Evolutionary conservation across 352 stramenopile species (phyloP), one percentile per base, ranked within the genome.

Genomic region (Phytophthora constricta): DNA sequence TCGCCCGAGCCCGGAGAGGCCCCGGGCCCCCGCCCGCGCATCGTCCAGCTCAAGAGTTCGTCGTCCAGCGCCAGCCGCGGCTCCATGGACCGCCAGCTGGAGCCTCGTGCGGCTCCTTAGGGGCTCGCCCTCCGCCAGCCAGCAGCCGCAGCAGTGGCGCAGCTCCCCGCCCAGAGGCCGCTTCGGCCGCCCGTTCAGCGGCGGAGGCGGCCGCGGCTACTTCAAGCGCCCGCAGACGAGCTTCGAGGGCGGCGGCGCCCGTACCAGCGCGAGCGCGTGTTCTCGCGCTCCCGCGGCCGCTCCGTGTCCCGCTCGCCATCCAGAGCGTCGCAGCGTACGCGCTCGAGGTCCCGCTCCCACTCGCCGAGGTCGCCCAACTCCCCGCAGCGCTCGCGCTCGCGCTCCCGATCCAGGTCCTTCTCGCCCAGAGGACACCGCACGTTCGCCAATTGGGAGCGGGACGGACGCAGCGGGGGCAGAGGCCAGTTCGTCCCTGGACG

Each of bases 381-480:
- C 1, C 63, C 67, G 26, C 57, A 25, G 17, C 74, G 82, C n/a
- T 91, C 64, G 11, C 66, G 74, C 10, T 88, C 81, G 1, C 76
- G 84, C 2, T 91, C 82, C 1, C 72, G 77, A 14, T 90, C 82
- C 1, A 76, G 85, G 8, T 93, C 85, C 5, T 82, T 87, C 46
- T 91, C 82, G 2, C 84, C 84, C 28, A 70, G 73, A 43, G 72
- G 80, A 1, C 79, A 85, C 34, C 84, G 80, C 14, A 81, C 80
- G 19, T 84, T 84, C 28, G 59, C 59, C 51, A 77, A 76, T 16
- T 74, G 77, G 53, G 72, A 79, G 41, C 76, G 74, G 28, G 46
- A 63, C 27, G 66, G 71, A 43, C 55, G 67, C n/a, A 57, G 27
- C 10, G 63, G 59, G 11, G 55, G 66, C 23, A 51, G 62, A 51